phyloP scores from a whole-genome alignment of 2,329 filamentous ascomycete genomes.

The Trichothecium roseum region DNA sequence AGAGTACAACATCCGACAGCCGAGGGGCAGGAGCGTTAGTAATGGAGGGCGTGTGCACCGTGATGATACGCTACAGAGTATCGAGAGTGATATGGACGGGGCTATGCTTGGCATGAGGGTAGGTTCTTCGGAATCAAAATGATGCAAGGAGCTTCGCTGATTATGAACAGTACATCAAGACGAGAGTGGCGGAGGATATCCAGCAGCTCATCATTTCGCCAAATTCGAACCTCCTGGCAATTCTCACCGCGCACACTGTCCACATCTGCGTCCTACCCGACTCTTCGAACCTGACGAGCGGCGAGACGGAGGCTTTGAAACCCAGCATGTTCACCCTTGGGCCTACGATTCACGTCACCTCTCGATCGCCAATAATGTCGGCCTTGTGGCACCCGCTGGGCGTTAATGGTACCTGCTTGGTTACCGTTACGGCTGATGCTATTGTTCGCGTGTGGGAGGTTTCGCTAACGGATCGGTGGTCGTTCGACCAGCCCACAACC shows the following conservation, averaged over 20 bases:
- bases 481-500: conserved; percentile 73
- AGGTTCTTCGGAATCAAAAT: background rate
- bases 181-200: conserved; percentile 71
- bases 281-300: conserved; percentile 60
- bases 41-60: conserved; percentile 32
- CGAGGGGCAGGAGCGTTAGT: conserved; percentile 18
- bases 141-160: conserved; percentile 8
- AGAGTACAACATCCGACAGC: conserved; percentile 21
- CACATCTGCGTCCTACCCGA: conserved; percentile 83
- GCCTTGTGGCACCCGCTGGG: conserved; percentile 90
- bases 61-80: conserved; percentile 30
- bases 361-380: conserved; percentile 69
- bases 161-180: conserved; percentile 54
- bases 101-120: conserved; percentile 3
- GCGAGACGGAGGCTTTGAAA: conserved; percentile 59
- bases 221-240: conserved; percentile 68
- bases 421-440: conserved; percentile 82
- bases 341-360: conserved; percentile 82
- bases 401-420: conserved; percentile 67
- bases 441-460: conserved; percentile 87
- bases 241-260: conserved; percentile 78
- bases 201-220: conserved; percentile 79
- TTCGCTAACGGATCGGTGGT: conserved; percentile 72
- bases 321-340: conserved; percentile 86
- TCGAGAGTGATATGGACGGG: conserved; percentile 18